These are phyloP conservation scores for Rhypophila decipiens DNA, from an alignment of 495 filamentous ascomycete species.

Conservation along the genomic window DNA sequence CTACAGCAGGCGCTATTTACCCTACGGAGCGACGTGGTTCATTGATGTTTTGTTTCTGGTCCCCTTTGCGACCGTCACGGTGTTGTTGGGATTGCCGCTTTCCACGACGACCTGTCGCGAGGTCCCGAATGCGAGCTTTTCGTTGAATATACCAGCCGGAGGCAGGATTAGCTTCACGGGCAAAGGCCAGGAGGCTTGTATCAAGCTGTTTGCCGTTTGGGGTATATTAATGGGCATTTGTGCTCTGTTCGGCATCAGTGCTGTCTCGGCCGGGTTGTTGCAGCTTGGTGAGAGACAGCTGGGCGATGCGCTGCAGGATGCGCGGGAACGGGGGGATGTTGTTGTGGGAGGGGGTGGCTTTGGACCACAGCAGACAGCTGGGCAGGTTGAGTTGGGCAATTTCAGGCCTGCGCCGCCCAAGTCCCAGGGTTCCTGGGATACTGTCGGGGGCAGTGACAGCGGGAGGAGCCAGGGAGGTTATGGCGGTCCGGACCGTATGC, in stretches of 20 bases:
- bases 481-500: too few relatives aligned
- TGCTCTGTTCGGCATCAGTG: constrained; percentile 5
- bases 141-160: background rate
- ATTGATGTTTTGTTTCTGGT: background rate
- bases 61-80: background rate
- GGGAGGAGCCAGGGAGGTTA: background rate
- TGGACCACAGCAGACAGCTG: background rate
- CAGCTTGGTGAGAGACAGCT: constrained; percentile 2
- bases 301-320: background rate
- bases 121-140: background rate
- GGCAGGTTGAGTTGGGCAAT: background rate
- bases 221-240: constrained; percentile 5
- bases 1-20: background rate
- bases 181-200: constrained; percentile 5
- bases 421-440: background rate
- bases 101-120: background rate
- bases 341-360: background rate
- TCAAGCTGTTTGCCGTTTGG: constrained; percentile 11
- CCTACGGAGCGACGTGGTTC: background rate
- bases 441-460: background rate
- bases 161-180: constrained; percentile 1
- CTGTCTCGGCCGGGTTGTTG: constrained; percentile 4
- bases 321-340: too few relatives aligned
- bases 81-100: background rate
- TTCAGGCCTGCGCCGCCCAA: background rate